Percentiles rank a stretch among this genome's conserved stretches.
These are phyloP conservation scores for Mrakia frigida DNA, from an alignment of 768 basidiomycete genomes.

Conservation along the genomic window DNA sequence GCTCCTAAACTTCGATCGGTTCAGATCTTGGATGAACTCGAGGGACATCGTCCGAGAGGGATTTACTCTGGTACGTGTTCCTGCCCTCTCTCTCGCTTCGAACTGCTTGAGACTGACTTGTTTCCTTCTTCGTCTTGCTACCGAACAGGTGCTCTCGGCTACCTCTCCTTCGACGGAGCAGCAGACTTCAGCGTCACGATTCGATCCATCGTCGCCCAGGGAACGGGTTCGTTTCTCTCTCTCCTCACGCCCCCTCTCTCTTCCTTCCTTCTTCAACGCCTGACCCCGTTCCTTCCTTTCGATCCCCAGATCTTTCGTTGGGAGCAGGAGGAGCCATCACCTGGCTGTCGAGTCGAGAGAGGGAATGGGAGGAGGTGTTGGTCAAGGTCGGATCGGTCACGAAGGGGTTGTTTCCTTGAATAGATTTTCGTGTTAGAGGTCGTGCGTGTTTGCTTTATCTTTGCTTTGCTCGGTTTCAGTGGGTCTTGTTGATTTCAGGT, in stretches of 20 bases:
- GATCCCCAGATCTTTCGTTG: constrained; percentile 46
- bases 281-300: background rate
- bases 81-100: background rate
- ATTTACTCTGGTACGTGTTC: constrained; percentile 60
- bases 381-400: constrained; percentile 59
- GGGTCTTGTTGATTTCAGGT: background rate
- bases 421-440: background rate
- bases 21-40: constrained; percentile 76
- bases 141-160: constrained; percentile 70
- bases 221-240: constrained; percentile 20
- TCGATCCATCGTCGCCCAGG: constrained; percentile 65
- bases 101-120: background rate
- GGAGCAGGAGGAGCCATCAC: constrained; percentile 98
- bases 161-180: constrained; percentile 79
- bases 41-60: constrained; percentile 59
- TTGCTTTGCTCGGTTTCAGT: background rate
- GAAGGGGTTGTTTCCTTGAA: constrained; percentile 22
- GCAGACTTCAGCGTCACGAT: constrained; percentile 94
- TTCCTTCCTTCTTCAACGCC: background rate
- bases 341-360: constrained; percentile 74
- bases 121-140: background rate
- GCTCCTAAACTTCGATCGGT: constrained; percentile 93
- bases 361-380: constrained; percentile 91
- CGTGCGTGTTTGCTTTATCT: too few species aligned
- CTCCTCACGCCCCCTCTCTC: background rate